Percentiles rank a stretch among this genome's conserved stretches.
Conservation (phyloP, 2,329 filamentous ascomycete genomes). For the Nemania abortiva region DNA sequence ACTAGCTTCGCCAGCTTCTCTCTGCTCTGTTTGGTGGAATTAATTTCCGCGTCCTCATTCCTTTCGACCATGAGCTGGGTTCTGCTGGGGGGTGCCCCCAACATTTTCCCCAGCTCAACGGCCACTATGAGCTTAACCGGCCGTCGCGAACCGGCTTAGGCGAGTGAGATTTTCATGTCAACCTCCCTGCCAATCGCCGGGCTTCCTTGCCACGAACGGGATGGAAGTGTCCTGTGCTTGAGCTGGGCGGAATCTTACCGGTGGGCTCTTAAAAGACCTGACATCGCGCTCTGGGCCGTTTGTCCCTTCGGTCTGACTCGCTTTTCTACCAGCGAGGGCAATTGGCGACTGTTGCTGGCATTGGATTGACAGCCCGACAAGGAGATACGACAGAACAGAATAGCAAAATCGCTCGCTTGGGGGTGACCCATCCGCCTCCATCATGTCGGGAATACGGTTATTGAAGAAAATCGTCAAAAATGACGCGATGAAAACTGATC, state of each 20-base stretch:
- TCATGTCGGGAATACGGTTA: conserved; percentile 40
- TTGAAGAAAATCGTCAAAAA: conserved; percentile 63
- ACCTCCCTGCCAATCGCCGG: conserved; percentile 16
- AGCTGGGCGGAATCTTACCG: conserved; percentile 16
- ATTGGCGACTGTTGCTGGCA: neutral
- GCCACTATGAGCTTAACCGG: conserved; percentile 28
- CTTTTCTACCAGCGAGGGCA: conserved; percentile 7
- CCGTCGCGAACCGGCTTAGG: conserved; percentile 4
- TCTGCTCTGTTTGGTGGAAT: conserved; percentile 40
- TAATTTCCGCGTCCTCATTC: conserved; percentile 19
- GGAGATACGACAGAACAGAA: conserved; percentile 14
- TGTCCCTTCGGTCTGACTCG: conserved; percentile 10
- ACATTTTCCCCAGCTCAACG: conserved; percentile 15
- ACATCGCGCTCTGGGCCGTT: conserved; percentile 18
- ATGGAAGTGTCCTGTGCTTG: conserved; percentile 12
- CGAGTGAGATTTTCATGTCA: conserved; percentile 20
- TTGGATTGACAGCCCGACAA: neutral
- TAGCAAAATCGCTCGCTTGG: conserved; percentile 14
- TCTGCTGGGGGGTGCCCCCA: too few relatives aligned
- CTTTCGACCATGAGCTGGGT: conserved; percentile 11
- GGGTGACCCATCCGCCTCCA: conserved; percentile 34
- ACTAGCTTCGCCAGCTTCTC: neutral
- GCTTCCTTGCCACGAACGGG: conserved; percentile 21
- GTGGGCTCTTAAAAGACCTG: conserved; percentile 26
- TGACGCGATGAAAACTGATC: conserved; percentile 74